Evolutionary conservation across 148 eudicot species (phyloP).

Genomic region (Pharnaceum exiguum): DNA sequence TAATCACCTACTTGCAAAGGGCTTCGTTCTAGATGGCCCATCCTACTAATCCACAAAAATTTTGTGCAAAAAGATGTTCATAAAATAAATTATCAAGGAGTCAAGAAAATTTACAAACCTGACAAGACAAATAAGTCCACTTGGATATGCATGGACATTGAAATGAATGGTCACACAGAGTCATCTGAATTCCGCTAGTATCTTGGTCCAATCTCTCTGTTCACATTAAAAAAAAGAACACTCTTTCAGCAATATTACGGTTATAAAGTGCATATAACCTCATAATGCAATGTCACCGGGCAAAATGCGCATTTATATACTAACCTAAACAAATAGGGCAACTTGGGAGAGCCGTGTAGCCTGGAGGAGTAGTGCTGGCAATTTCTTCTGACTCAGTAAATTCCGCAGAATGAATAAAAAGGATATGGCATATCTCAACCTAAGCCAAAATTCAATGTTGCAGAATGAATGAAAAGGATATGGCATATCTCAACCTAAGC

Average conservation of each 20-base stretch:
- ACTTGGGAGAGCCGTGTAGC: conserved; percentile 70
- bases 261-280: too few species aligned
- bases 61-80: not conserved
- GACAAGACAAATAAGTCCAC: conserved; percentile 93
- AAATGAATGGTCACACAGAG: conserved; percentile 84
- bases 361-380: conserved; percentile 59
- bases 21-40: too few species aligned
- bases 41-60: too few species aligned
- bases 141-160: conserved; percentile 80
- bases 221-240: not conserved
- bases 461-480: conserved; percentile 50
- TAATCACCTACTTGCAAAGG: too few species aligned
- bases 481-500: conserved; percentile 95
- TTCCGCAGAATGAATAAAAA: conserved; percentile 45
- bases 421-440: conserved; percentile 86
- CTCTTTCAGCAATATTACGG: not conserved
- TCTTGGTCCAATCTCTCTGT: conserved; percentile 94
- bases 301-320: conserved; percentile 11
- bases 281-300: too few species aligned
- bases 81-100: not conserved
- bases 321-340: conserved; percentile 95
- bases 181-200: conserved; percentile 83
- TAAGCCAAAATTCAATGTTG: too few species aligned
- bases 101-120: conserved; percentile 34
- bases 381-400: conserved; percentile 54